Percentiles rank a stretch among this genome's conserved stretches.
These are phyloP conservation scores for Coemansia sp. DNA, from an alignment of 192 early-diverging fungal species.

Conservation along the genomic window DNA sequence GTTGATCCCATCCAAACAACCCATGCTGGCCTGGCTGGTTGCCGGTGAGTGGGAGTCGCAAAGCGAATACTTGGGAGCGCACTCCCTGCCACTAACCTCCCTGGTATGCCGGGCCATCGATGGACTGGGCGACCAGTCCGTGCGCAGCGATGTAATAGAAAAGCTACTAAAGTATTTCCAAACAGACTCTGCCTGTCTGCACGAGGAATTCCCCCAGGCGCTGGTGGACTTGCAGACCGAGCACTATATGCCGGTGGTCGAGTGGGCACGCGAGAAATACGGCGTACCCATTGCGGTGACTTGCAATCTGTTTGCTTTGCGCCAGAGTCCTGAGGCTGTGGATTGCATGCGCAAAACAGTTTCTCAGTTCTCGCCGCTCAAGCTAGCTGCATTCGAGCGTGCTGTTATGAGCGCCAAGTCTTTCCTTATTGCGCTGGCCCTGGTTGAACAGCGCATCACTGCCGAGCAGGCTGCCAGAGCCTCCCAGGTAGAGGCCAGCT, in stretches of 20 bases:
- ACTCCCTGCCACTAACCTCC: conserved; percentile 90
- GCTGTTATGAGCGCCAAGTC: conserved; percentile 83
- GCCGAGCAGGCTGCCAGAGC: conserved; percentile 75
- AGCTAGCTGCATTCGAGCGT: conserved; percentile 87
- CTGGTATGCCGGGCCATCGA: conserved; percentile 84
- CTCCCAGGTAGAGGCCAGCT: conserved; percentile 76
- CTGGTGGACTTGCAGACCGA: conserved; percentile 76
- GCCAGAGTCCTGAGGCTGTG: conserved; percentile 62
- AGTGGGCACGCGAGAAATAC: conserved; percentile 68
- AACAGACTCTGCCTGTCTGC: conserved; percentile 85
- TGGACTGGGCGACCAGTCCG: conserved; percentile 56
- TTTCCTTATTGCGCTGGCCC: conserved; percentile 84
- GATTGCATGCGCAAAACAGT: conserved; percentile 56
- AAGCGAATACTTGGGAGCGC: conserved; percentile 69
- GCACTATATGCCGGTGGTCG: conserved; percentile 77
- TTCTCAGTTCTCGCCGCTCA: conserved; percentile 58
- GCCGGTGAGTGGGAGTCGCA: conserved; percentile 95
- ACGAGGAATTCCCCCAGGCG: conserved; percentile 71
- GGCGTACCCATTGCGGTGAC: conserved; percentile 69
- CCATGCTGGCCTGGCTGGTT: conserved; percentile 71
- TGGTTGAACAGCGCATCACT: conserved; percentile 69
- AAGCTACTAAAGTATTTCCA: conserved; percentile 79
- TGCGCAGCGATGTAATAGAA: conserved; percentile 66
- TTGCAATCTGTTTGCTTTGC: conserved; percentile 61
- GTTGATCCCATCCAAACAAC: conserved; percentile 55